Percentiles rank a stretch among this genome's conserved stretches.
These are phyloP conservation scores for Thraustochytrium striatum DNA, from an alignment of 352 stramenopile genomes.

Conservation along the genomic window DNA sequence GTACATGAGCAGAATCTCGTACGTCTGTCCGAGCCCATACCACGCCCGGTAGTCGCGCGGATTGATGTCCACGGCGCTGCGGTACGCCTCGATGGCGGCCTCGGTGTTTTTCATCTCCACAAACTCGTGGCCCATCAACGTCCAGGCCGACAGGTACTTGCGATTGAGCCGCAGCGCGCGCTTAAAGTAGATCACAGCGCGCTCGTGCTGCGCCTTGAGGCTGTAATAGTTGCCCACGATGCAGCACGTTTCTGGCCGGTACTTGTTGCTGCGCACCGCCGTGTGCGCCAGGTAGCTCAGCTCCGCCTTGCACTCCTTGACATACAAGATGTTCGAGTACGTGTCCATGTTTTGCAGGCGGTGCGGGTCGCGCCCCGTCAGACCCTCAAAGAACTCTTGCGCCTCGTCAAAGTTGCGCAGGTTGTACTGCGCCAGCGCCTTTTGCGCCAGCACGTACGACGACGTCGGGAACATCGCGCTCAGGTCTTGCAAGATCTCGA, in stretches of 20 bases:
- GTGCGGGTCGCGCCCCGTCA: conserved; percentile 63
- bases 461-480: conserved; percentile 52
- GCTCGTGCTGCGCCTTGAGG: conserved; percentile 85
- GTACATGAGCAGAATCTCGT: conserved; percentile 97
- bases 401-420: conserved; percentile 67
- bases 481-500: conserved; percentile 52
- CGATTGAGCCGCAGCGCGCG: conserved; percentile 88
- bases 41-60: conserved; percentile 91
- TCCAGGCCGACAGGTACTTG: conserved; percentile 92
- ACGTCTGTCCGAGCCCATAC: conserved; percentile 96
- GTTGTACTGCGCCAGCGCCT: conserved; percentile 67
- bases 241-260: conserved; percentile 93
- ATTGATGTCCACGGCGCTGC: conserved; percentile 84
- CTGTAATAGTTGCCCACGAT: conserved; percentile 89
- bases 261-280: conserved; percentile 67
- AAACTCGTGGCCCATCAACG: conserved; percentile 96
- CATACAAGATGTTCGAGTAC: conserved; percentile 74
- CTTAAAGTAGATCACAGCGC: conserved; percentile 94
- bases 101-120: conserved; percentile 97
- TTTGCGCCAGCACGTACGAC: conserved; percentile 53
- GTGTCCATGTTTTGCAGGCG: conserved; percentile 73
- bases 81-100: conserved; percentile 91
- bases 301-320: conserved; percentile 69
- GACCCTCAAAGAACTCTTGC: conserved; percentile 63
- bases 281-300: conserved; percentile 59